Evolutionary conservation across 345 rosid species (phyloP), one percentile per base, ranked within the genome.

Genomic region (Ceriops zippeliana): DNA sequence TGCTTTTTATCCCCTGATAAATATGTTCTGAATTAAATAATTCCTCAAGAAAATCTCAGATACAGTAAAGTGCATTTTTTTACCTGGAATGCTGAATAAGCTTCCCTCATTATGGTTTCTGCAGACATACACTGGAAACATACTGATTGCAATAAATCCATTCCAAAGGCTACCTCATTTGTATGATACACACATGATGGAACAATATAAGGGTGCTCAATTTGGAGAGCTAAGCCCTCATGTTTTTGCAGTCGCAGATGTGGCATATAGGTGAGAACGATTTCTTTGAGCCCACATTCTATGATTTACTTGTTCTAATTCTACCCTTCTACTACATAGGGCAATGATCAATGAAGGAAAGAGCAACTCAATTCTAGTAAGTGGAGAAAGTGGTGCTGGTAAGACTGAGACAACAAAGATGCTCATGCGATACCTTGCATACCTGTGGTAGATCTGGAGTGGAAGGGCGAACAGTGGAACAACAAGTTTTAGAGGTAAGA

Each of bases 351-450:
- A 92, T 57, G 99, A 95, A 78, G 98, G 97, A 66, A 95, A 92
- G 84, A 95, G 98, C 87, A 95, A 95, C 79, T 92, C 99, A n/a
- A 95, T 95, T 83, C 86, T 95, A 65, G 99, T 95, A 52, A 95
- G 99, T 83, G 99, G 99, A 74, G 99, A 95, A 86, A 95, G 99
- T 73, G 99, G 99, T 76, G 99, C 99, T 69, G 99, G 99, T 78
- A 95, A 95, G 81, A 95, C 99, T 24, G 99, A 95, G 93, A 95
- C 99, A 69, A 95, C 99, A 54, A 95, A 95, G 82, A 92, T 95
- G 99, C 99, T 95, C 62, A 95, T 95, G 99, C 87, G 97, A 10
- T 95, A 95, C 81, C 99, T 95, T 85, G 99, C 99, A 78, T 84
- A 76, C 81, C 85, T 95, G 99, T 75, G 99, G 99, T 78, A 88